Evolutionary conservation across 192 early-diverging fungal species (phyloP), one percentile per base, ranked within the genome.

Genomic region (Gigaspora rosea): DNA sequence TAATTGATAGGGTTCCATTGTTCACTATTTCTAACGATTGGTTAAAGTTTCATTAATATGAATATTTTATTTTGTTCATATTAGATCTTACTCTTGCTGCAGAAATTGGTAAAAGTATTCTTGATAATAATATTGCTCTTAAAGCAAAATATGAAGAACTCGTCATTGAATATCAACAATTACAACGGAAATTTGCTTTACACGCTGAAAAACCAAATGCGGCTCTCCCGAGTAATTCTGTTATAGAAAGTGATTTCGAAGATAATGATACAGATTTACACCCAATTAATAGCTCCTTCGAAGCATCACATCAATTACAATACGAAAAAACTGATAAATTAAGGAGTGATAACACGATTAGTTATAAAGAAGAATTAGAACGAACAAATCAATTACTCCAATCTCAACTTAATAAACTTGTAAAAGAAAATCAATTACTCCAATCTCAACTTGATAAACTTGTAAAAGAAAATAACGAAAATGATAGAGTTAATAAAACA

Each of bases 71-170:
- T 71, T 56, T 71, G 50, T 46, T 74, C 27, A 15, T 18, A 20
- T 52, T 66, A 85, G 84, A 85, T 68, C 46, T 85, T 48, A 61
- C 78, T 20, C 59, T 85, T 3, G 84, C 84, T 1, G 84, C 84
- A 5, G 84, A 85, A 79, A 80, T 85, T 41, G 84, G 84, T 59
- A 85, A 85, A 71, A 83, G 82, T 35, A 52, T 85, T 13, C 56
- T 85, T 15, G 84, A 85, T 66, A 83, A 85, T 33, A 85, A 85
- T 36, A 80, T 83, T 48, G 65, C 50, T 41, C 58, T 85, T 50
- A 85, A 85, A 66, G 50, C 66, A 2, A 81, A 79, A 72, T 85
- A 85, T 68, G 84, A 85, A 47, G 50, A 50, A 33, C 11, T 83
- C 13, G 47, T 83, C 51, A 58, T 57, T 10, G 61, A 81, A 59